These are phyloP conservation scores for Amanita pseudoporphyria DNA, from an alignment of 768 basidiomycete species.

Conservation along the genomic window DNA sequence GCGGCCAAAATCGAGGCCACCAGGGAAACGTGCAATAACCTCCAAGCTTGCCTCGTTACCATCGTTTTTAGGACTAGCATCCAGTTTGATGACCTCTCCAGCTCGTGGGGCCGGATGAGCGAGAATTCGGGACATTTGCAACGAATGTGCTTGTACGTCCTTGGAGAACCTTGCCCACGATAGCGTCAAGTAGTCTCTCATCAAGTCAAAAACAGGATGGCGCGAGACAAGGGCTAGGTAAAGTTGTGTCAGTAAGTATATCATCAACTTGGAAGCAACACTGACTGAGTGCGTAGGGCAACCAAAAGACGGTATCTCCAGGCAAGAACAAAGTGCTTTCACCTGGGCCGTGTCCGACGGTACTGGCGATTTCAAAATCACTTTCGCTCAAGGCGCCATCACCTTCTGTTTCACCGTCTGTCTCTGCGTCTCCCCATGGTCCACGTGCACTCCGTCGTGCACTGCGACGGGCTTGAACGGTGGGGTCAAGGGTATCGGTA, in stretches of 20 bases:
- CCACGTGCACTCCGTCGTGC: conserved; percentile 53
- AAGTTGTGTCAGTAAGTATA: not conserved
- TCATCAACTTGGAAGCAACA: conserved; percentile 9
- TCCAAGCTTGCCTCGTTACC: conserved; percentile 50
- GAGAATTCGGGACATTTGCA: conserved; percentile 83
- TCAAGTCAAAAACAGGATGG: conserved; percentile 89
- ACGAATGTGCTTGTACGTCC: conserved; percentile 86
- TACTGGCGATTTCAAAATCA: conserved; percentile 77
- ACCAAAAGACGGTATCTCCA: conserved; percentile 89
- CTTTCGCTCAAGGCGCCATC: conserved; percentile 78
- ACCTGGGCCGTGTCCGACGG: conserved; percentile 71
- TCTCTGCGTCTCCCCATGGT: conserved; percentile 66
- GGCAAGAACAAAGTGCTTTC: conserved; percentile 86
- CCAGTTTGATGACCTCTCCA: conserved; percentile 78
- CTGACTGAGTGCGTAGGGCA: conserved; percentile 86
- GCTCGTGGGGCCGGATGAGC: conserved; percentile 83
- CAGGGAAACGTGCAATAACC: conserved; percentile 84
- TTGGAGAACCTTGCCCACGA: conserved; percentile 93
- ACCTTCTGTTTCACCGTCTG: conserved; percentile 68
- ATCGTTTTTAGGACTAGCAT: conserved; percentile 63
- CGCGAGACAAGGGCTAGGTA: conserved; percentile 75
- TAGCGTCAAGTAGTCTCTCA: conserved; percentile 93
- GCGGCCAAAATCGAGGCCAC: conserved; percentile 87
- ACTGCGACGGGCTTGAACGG: conserved; percentile 44
- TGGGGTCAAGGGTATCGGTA: conserved; percentile 32